Percentiles rank a stretch among this genome's conserved stretches.
These are phyloP conservation scores for Leptoxyphium fumago DNA, from an alignment of 2,329 filamentous ascomycete species.

Conservation along the genomic window DNA sequence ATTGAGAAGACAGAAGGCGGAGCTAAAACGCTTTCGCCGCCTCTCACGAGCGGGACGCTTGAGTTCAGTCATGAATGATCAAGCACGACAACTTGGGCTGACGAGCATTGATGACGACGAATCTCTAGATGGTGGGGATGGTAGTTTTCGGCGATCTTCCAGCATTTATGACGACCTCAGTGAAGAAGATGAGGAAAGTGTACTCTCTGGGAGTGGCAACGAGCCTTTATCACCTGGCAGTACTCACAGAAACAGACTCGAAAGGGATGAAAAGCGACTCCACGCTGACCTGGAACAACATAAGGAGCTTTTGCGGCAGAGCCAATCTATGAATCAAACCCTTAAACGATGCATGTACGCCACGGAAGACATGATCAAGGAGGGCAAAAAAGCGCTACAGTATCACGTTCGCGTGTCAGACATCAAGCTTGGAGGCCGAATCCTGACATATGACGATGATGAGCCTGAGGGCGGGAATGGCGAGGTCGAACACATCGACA, in stretches of 20 bases:
- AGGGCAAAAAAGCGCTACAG: conserved; percentile 73
- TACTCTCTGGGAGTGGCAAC: conserved; percentile 4
- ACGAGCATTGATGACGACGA: conserved; percentile 18
- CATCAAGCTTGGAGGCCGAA: conserved; percentile 64
- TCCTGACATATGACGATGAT: conserved; percentile 48
- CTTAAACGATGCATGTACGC: conserved; percentile 77
- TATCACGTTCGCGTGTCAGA: conserved; percentile 70
- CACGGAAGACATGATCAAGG: conserved; percentile 80
- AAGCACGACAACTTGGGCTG: conserved; percentile 9
- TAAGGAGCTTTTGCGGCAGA: conserved; percentile 74
- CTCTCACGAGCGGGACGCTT: conserved; percentile 61
- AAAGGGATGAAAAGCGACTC: conserved; percentile 68
- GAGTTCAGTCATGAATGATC: conserved; percentile 20
- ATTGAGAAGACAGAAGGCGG: conserved; percentile 76
- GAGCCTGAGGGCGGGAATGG: conserved; percentile 6
- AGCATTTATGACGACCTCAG: conserved; percentile 13
- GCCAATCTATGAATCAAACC: conserved; percentile 89
- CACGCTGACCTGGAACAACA: conserved; percentile 76
- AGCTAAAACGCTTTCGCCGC: conserved; percentile 73
- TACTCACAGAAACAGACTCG: conserved; percentile 33
- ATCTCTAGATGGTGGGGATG: conserved; percentile 12
- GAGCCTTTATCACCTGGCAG: conserved; percentile 16
- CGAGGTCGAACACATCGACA: background rate
- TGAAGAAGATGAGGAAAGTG: conserved; percentile 22
- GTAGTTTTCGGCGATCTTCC: conserved; percentile 14